Evolutionary conservation across 805 yeast species (phyloP).

Genomic region (Komagataella mondaviorum): DNA sequence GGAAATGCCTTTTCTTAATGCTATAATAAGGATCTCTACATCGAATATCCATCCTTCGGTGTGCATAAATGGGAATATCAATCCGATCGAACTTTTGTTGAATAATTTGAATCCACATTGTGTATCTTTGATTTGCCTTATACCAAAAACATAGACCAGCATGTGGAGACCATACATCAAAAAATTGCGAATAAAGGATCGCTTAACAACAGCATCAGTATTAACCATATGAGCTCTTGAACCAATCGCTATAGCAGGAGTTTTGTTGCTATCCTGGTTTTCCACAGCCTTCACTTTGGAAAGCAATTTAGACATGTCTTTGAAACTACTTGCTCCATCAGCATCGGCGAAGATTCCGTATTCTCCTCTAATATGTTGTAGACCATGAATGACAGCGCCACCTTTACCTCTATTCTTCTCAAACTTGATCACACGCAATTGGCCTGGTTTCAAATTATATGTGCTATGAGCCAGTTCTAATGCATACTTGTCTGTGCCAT

Average conservation of each 20-base stretch:
- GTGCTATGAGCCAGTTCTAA: constrained; percentile 42
- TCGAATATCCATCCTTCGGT: constrained; percentile 98
- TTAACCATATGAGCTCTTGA: constrained; percentile 95
- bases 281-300: constrained; percentile 21
- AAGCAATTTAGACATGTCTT: constrained; percentile 46
- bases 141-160: constrained; percentile 79
- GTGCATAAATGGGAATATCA: constrained; percentile 81
- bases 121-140: constrained; percentile 77
- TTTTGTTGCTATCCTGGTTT: constrained; percentile 7
- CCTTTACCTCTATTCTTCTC: constrained; percentile 83
- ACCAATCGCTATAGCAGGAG: constrained; percentile 68
- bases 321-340: constrained; percentile 85
- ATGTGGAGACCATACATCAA: constrained; percentile 89
- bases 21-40: constrained; percentile 80
- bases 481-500: constrained; percentile 66
- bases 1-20: constrained; percentile 52
- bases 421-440: constrained; percentile 58
- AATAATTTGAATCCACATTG: constrained; percentile 97
- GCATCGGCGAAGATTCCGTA: constrained; percentile 89
- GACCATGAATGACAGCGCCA: constrained; percentile 93
- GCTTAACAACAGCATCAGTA: constrained; percentile 92
- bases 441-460: constrained; percentile 37
- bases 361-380: constrained; percentile 60
- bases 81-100: constrained; percentile 48
- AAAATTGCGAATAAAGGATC: constrained; percentile 78